Base-by-base conservation (phyloP, 2,329 filamentous ascomycete species). In the Aaosphaeria arxii region DNA sequence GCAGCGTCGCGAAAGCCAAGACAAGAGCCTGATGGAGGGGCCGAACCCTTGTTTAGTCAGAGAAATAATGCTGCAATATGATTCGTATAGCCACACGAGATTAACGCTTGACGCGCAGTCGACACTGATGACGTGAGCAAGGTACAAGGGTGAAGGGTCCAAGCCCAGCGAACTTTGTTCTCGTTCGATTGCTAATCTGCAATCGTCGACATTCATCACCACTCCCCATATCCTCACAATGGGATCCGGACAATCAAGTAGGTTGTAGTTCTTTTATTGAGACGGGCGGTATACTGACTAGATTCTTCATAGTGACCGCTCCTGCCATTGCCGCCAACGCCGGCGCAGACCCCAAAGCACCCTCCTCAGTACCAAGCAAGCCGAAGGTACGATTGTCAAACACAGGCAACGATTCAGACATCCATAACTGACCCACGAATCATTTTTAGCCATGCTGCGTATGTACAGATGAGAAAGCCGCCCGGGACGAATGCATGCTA, bases 401-500 rank as follows among this genome's bases (percentile, higher is more conserved):
- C 11, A 28, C 5, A 7, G 5, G 36, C 28, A 29, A 39, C 9
- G 17, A 24, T 41, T 11, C 24, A 24, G 39, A 9, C 17, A 40
- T 40, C 7, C 13, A 36, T 36, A n/a, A 36, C 33, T 36, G n/a
- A 40, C 39, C 7, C 11, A 40, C 24, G 17, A 36, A 11, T 33
- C 6, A 13, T 32, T 33, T 3, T 38, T 64, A 96, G 90, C 92
- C 92, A 40, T 97, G 94, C 82, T 97, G 94, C 70, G 94, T 97
- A 30, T 99, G 94, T 83, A 96, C 91, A 69, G 84, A 94, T 40
- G 91, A 99, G 73, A 99, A 99, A 74, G 80, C 89, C 36, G 82
- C 82, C 60, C 89, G 94, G 55, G 94, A 99, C 76, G 91, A 99
- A 74, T 99, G 94, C 79, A 97, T 99, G 92, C 88, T 99, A 48